A percentile compares a stretch with the other conserved stretches of the same genome.
Evolutionary conservation across 2,329 filamentous ascomycete species (phyloP).

Genomic region (Leptographium radiaticola): DNA sequence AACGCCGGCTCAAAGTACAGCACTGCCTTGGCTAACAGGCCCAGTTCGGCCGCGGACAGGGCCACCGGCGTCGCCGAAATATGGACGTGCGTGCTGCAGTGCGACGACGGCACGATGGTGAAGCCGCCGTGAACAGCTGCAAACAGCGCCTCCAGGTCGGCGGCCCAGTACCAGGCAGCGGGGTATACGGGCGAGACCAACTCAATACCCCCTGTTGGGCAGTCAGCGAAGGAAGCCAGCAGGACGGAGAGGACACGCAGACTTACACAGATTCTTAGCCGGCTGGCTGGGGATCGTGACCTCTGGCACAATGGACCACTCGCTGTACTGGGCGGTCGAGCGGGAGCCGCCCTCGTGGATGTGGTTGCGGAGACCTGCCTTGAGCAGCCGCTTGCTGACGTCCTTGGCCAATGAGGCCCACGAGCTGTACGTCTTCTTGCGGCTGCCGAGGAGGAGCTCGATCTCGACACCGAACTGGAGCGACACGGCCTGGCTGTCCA

Average conservation of each 20-base stretch:
- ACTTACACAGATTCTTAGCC: constrained; percentile 19
- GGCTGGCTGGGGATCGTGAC: constrained; percentile 21
- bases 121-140: constrained; percentile 15
- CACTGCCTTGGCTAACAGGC: constrained; percentile 18
- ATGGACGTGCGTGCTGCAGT: constrained; percentile 26
- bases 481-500: not conserved
- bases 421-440: constrained; percentile 16
- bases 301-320: constrained; percentile 25
- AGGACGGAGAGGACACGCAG: too few species aligned
- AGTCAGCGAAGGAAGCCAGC: not conserved
- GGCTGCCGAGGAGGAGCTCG: constrained; percentile 22
- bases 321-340: constrained; percentile 18
- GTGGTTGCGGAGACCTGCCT: constrained; percentile 21
- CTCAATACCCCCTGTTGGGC: constrained; percentile 5
- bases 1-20: constrained; percentile 23
- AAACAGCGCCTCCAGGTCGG: constrained; percentile 20
- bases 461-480: constrained; percentile 25
- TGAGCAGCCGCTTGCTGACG: constrained; percentile 18
- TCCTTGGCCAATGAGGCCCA: constrained; percentile 23
- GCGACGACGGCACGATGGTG: constrained; percentile 12
- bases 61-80: constrained; percentile 15
- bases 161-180: constrained; percentile 15
- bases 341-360: constrained; percentile 17
- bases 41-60: constrained; percentile 14
- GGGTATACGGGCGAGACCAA: constrained; percentile 22